phyloP scores from a whole-genome alignment of 176 grass and related monocot species.

The Carex parvula region DNA sequence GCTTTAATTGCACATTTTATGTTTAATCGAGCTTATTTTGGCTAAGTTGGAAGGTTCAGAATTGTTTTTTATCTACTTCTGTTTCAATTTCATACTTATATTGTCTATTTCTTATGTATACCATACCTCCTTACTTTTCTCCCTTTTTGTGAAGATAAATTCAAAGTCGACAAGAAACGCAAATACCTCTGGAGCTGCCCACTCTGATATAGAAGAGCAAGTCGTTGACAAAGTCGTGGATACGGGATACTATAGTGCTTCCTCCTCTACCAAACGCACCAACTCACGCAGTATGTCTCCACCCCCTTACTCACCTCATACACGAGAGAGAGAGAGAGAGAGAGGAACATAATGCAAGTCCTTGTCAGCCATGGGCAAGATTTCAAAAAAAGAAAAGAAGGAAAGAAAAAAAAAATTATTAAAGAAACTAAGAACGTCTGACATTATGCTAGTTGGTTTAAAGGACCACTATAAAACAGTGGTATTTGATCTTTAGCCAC shows the following conservation, averaged over 20 bases:
- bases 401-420: not conserved
- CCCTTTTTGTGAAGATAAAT: conserved; percentile 29
- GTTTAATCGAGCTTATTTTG: not conserved
- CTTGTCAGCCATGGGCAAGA: not conserved
- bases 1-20: not conserved
- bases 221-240: conserved; percentile 53
- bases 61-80: not conserved
- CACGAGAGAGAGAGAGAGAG: not conserved
- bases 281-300: not conserved
- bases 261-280: conserved; percentile 1
- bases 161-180: conserved; percentile 37
- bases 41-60: not conserved
- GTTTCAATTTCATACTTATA: not conserved
- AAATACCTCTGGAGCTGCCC: conserved; percentile 35
- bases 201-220: conserved; percentile 36
- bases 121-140: not conserved
- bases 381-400: not conserved
- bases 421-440: not conserved
- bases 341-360: not conserved
- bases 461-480: not conserved
- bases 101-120: conserved; percentile 5
- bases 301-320: not conserved
- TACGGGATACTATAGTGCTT: conserved; percentile 41
- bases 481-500: not conserved
- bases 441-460: not conserved